phyloP scores from a whole-genome alignment of 257 asterid genomes.

The Asclepias syriaca region DNA sequence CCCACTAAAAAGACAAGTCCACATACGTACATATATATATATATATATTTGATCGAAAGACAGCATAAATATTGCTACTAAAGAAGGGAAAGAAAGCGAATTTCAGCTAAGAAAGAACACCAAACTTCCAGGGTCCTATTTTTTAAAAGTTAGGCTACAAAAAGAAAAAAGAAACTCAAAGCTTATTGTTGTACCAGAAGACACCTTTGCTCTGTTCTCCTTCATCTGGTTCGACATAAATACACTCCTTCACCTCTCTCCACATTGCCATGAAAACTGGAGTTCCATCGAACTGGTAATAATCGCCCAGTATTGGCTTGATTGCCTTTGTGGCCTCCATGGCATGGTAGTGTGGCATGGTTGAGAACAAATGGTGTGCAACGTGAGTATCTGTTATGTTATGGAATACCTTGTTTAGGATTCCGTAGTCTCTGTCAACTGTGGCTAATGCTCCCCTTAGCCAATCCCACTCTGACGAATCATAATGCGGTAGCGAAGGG shows the following conservation, averaged over 20 bases:
- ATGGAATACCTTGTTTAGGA: constrained; percentile 70
- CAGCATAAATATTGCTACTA: too few species aligned
- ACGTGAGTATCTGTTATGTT: constrained; percentile 81
- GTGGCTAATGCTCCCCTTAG: constrained; percentile 76
- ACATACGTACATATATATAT: too few species aligned
- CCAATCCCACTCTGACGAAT: constrained; percentile 87
- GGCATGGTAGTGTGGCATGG: constrained; percentile 84
- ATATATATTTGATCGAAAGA: too few species aligned
- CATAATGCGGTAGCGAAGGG: constrained; percentile 71
- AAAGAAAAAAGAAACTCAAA: constrained; percentile 20
- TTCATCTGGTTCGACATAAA: constrained; percentile 66
- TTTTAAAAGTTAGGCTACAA: constrained; percentile 6
- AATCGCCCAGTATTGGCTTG: constrained; percentile 62
- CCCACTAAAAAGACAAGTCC: too few species aligned
- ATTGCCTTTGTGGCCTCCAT: constrained; percentile 85
- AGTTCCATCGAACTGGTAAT: constrained; percentile 68
- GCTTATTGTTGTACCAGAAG: constrained; percentile 75
- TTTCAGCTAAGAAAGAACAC: constrained; percentile 1
- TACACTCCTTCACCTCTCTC: constrained; percentile 71
- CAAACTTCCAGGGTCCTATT: constrained; percentile 11
- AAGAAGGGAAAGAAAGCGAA: not conserved
- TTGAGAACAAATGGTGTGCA: constrained; percentile 73
- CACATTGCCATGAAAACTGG: constrained; percentile 60
- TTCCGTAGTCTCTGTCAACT: constrained; percentile 65
- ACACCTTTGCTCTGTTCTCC: constrained; percentile 57